These are phyloP conservation scores for Bacidia rubella DNA, from an alignment of 495 filamentous ascomycete genomes.

Conservation along the genomic window DNA sequence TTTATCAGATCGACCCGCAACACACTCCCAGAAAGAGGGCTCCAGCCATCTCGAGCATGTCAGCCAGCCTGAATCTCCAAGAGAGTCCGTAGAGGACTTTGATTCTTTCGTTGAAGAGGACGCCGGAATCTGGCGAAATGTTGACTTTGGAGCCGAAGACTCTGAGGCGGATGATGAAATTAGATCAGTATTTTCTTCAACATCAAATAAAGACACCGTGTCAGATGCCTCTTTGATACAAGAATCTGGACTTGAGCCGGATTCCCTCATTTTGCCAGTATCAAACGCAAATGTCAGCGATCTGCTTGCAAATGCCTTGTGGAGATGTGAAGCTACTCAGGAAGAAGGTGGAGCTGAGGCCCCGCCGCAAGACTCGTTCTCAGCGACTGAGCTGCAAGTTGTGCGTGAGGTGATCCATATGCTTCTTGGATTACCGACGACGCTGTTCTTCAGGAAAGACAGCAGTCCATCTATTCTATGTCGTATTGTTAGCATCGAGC, in stretches of 20 bases:
- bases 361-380: conserved; percentile 37
- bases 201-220: neutral
- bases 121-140: conserved; percentile 56
- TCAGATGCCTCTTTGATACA: conserved; percentile 1
- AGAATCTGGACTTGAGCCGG: neutral
- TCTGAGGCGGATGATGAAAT: conserved; percentile 37
- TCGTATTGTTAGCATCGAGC: conserved; percentile 26
- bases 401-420: conserved; percentile 73
- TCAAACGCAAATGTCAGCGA: neutral
- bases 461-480: conserved; percentile 25
- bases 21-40: conserved; percentile 33
- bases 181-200: neutral
- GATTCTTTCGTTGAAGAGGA: neutral
- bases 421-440: conserved; percentile 67
- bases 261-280: neutral
- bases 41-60: neutral
- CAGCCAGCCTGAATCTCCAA: neutral
- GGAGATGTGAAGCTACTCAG: neutral
- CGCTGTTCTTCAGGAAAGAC: conserved; percentile 43
- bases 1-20: conserved; percentile 67
- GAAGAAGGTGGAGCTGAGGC: conserved; percentile 33
- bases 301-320: neutral
- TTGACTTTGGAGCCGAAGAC: conserved; percentile 55
- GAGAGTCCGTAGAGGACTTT: neutral
- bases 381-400: conserved; percentile 57